Conservation (phyloP, 2,329 filamentous ascomycete genomes). For the Aspergillus thermomutatus region DNA sequence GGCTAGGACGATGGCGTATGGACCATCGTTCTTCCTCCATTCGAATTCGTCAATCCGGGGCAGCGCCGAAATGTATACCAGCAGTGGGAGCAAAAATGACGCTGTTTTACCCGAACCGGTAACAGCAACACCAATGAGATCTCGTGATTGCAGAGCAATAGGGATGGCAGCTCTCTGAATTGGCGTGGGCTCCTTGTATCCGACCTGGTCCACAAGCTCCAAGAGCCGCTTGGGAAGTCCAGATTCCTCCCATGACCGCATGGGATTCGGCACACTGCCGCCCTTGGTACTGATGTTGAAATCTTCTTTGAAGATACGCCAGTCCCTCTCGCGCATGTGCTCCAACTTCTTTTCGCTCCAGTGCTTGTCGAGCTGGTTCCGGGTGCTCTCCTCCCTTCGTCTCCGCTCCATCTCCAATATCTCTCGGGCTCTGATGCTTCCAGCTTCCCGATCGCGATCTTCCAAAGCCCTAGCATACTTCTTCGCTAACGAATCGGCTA, state of each 20-base stretch:
- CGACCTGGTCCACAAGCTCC: slow-evolving; percentile 76
- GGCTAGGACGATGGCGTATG: slow-evolving; percentile 94
- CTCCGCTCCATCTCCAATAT: slow-evolving; percentile 82
- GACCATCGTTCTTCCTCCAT: slow-evolving; percentile 85
- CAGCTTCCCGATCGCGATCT: slow-evolving; percentile 71
- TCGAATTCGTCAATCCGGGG: slow-evolving; percentile 79
- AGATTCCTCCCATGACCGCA: slow-evolving; percentile 91
- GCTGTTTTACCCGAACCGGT: slow-evolving; percentile 99
- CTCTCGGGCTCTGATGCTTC: slow-evolving; percentile 70
- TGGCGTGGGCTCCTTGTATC: slow-evolving; percentile 86
- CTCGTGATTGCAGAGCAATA: slow-evolving; percentile 85
- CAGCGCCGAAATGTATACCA: slow-evolving; percentile 91
- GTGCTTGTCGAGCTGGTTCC: slow-evolving; percentile 80
- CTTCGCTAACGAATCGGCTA: slow-evolving; percentile 49
- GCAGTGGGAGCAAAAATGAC: slow-evolving; percentile 83
- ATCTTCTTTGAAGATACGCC: slow-evolving; percentile 99
- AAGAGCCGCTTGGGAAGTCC: slow-evolving; percentile 72
- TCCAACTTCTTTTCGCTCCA: slow-evolving; percentile 92
- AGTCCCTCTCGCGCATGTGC: slow-evolving; percentile 96
- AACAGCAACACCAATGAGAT: slow-evolving; percentile 96
- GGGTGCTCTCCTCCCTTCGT: slow-evolving; percentile 66
- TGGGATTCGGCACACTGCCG: slow-evolving; percentile 86
- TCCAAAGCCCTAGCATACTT: slow-evolving; percentile 67
- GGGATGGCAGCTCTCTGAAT: slow-evolving; percentile 95
- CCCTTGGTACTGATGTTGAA: slow-evolving; percentile 96